A percentile compares a stretch with the other conserved stretches of the same genome.
Conservation (phyloP, 83 land plant species). For the Diphasiastrum complanatum region DNA sequence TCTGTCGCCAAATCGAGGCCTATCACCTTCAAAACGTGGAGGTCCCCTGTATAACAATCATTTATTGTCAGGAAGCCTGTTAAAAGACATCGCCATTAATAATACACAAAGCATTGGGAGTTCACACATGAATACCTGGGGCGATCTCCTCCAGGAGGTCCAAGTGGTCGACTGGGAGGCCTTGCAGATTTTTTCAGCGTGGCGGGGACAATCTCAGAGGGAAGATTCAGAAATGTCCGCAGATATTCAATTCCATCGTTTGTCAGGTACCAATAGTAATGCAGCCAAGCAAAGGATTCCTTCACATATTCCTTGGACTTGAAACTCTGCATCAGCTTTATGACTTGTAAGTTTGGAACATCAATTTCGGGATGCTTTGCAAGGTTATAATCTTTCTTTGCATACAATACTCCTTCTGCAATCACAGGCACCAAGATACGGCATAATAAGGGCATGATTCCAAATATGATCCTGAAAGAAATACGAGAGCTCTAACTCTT, state of each 20-base stretch:
- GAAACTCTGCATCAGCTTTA: constrained; percentile 97
- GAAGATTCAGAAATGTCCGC: constrained; percentile 78
- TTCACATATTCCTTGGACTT: constrained; percentile 92
- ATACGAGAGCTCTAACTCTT: neutral
- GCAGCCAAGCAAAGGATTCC: constrained; percentile 91
- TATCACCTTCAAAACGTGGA: constrained; percentile 77
- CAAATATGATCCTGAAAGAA: neutral
- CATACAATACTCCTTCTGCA: constrained; percentile 87
- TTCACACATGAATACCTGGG: too few species aligned
- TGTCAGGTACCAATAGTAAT: constrained; percentile 93
- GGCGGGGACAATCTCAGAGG: constrained; percentile 93
- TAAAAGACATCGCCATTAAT: neutral
- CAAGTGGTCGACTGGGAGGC: constrained; percentile 56
- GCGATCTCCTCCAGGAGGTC: constrained; percentile 61
- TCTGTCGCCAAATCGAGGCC: constrained; percentile 76
- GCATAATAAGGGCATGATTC: too few species aligned
- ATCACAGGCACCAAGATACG: too few species aligned
- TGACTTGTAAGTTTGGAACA: constrained; percentile 90
- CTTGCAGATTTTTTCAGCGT: constrained; percentile 79
- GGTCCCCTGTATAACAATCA: constrained; percentile 47
- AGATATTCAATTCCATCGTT: constrained; percentile 91
- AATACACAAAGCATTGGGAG: constrained; percentile 1
- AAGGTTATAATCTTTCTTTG: constrained; percentile 86
- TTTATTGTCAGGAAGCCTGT: neutral
- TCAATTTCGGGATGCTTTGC: constrained; percentile 92